A percentile compares a stretch with the other conserved stretches of the same genome.
Conservation (phyloP, 176 grass and related monocot genomes). For the Chloris gayana region DNA sequence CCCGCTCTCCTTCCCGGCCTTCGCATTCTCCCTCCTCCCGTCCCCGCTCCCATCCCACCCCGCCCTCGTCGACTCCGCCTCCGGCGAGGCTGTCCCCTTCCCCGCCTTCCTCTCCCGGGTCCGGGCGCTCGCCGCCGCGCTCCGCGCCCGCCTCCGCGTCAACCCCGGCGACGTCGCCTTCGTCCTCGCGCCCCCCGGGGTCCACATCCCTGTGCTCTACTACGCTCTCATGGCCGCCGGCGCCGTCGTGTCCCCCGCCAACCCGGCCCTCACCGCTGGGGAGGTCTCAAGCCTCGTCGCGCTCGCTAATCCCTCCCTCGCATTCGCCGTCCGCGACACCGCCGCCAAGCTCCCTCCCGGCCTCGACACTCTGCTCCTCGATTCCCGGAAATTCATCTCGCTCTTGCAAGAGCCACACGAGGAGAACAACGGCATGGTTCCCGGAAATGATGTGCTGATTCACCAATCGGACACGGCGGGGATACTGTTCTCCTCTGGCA, state of each 20-base stretch:
- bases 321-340: conserved; percentile 35
- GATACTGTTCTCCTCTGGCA: conserved; percentile 55
- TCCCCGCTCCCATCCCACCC: conserved; percentile 44
- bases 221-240: conserved; percentile 56
- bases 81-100: conserved; percentile 33
- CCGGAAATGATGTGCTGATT: not conserved
- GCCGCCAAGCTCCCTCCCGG: conserved; percentile 31
- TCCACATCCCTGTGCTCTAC: conserved; percentile 54
- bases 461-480: conserved; percentile 48
- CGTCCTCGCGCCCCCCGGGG: conserved; percentile 41
- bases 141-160: conserved; percentile 8
- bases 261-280: conserved; percentile 46
- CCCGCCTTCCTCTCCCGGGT: conserved; percentile 27
- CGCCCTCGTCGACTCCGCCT: conserved; percentile 44
- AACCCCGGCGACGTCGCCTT: conserved; percentile 52
- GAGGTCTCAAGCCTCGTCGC: conserved; percentile 40
- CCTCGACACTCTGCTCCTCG: conserved; percentile 29
- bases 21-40: conserved; percentile 48
- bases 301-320: conserved; percentile 49
- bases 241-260: conserved; percentile 48
- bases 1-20: conserved; percentile 45
- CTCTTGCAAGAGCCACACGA: conserved; percentile 10
- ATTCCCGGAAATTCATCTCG: conserved; percentile 36
- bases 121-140: conserved; percentile 39
- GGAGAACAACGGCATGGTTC: not conserved